phyloP scores from a whole-genome alignment of 352 stramenopile genomes.

The Phytophthora citricola region DNA sequence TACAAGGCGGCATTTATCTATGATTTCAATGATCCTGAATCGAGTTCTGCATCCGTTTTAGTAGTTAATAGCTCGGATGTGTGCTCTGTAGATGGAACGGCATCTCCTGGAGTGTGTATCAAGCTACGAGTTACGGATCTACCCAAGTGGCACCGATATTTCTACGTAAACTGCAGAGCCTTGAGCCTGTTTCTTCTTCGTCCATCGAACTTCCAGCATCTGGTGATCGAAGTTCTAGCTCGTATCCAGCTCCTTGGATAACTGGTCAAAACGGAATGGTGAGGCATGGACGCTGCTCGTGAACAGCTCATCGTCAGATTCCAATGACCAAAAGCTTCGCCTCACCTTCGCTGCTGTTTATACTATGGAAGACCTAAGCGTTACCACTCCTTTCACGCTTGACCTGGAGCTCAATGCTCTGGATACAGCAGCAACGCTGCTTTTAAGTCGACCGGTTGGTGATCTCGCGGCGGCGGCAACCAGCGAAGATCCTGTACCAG shows the following conservation, averaged over 20 bases:
- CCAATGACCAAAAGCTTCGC: constrained; percentile 3
- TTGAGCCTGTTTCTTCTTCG: constrained; percentile 1
- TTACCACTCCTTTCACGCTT: constrained; percentile 8
- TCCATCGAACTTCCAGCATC: constrained; percentile 9
- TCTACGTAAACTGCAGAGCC: constrained; percentile 20
- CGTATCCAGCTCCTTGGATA: constrained; percentile 22
- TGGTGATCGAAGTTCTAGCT: background rate
- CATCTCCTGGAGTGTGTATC: constrained; percentile 13
- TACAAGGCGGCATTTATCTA: constrained; percentile 3
- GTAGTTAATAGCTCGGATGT: background rate
- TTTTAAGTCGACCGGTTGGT: constrained; percentile 9
- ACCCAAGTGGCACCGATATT: constrained; percentile 11
- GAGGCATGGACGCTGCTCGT: constrained; percentile 18
- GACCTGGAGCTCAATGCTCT: constrained; percentile 13
- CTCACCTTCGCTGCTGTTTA: constrained; percentile 14
- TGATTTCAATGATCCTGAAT: constrained; percentile 10
- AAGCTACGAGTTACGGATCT: constrained; percentile 12
- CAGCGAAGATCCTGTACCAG: constrained; percentile 1
- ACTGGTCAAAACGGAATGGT: background rate
- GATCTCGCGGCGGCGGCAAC: constrained; percentile 8
- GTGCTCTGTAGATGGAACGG: background rate
- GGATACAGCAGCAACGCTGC: constrained; percentile 1
- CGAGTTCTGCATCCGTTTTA: constrained; percentile 4
- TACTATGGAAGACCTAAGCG: constrained; percentile 14
- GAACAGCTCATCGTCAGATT: background rate